Percentiles rank a stretch among this genome's conserved stretches.
Conservation (phyloP, 1,284 basidiomycete genomes). For the Leccinum subrobustum region DNA sequence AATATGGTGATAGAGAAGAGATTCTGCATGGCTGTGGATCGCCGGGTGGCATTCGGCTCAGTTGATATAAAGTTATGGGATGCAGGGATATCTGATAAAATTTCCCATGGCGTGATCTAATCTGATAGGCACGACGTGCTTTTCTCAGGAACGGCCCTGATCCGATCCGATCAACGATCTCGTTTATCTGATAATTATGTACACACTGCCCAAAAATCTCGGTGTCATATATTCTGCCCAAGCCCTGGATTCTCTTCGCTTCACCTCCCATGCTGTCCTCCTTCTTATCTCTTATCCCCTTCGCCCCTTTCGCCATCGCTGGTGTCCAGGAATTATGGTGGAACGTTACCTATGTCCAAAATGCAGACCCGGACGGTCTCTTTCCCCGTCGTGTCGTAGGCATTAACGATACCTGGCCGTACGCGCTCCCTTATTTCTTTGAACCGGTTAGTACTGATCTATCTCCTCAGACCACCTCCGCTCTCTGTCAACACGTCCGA, state of each 20-base stretch:
- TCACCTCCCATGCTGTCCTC: slow-evolving; percentile 5
- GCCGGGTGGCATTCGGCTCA: background rate
- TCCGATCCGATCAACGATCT: background rate
- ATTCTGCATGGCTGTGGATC: slow-evolving; percentile 39
- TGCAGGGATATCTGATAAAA: slow-evolving; percentile 25
- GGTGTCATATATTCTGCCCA: background rate
- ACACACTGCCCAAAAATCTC: background rate
- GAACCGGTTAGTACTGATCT: background rate
- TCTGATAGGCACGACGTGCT: slow-evolving; percentile 8
- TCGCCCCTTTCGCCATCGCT: slow-evolving; percentile 44
- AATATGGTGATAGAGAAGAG: slow-evolving; percentile 82
- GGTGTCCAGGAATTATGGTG: slow-evolving; percentile 74
- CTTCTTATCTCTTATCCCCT: slow-evolving; percentile 21
- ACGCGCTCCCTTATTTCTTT: slow-evolving; percentile 33
- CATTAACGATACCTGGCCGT: slow-evolving; percentile 92
- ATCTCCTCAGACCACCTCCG: slow-evolving; percentile 65
- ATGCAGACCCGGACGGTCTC: slow-evolving; percentile 77
- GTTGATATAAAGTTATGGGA: background rate
- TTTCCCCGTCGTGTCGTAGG: slow-evolving; percentile 76
- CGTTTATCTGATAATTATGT: slow-evolving; percentile 10
- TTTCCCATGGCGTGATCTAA: slow-evolving; percentile 1
- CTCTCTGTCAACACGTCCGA: slow-evolving; percentile 74
- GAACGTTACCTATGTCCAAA: slow-evolving; percentile 74
- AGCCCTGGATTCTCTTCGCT: background rate
- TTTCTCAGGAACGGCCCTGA: background rate